These are phyloP conservation scores for Colletotrichum nymphaeae DNA, from an alignment of 2,329 filamentous ascomycete species.

Conservation along the genomic window DNA sequence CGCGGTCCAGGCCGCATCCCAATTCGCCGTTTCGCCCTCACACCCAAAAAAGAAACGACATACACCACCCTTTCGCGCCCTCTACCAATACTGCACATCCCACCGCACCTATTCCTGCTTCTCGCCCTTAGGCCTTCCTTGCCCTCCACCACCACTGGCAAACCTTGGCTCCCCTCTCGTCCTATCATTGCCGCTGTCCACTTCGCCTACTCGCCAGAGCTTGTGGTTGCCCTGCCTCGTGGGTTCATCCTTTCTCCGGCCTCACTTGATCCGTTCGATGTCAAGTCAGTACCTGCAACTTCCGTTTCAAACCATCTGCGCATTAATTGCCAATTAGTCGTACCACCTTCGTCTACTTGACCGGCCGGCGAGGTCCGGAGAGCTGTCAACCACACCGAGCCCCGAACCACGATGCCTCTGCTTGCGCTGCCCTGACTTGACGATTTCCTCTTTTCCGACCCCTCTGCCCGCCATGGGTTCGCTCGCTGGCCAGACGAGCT, in stretches of 20 bases:
- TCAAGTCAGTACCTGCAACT: constrained; percentile 32
- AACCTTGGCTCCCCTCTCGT: constrained; percentile 26
- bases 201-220: constrained; percentile 6
- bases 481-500: constrained; percentile 28
- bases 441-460: background rate
- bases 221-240: constrained; percentile 24
- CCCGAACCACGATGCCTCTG: constrained; percentile 32
- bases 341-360: constrained; percentile 18
- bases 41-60: constrained; percentile 9
- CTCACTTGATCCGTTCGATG: constrained; percentile 32
- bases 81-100: background rate
- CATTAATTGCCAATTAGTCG: constrained; percentile 27
- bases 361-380: constrained; percentile 21
- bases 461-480: constrained; percentile 32
- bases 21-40: background rate
- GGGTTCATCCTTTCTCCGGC: constrained; percentile 36
- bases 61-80: background rate
- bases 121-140: constrained; percentile 23
- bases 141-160: constrained; percentile 12
- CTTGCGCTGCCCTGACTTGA: constrained; percentile 31
- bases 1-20: constrained; percentile 22
- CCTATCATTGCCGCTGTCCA: constrained; percentile 29
- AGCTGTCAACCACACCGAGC: constrained; percentile 19
- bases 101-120: background rate
- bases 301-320: constrained; percentile 30